Evolutionary conservation across 768 basidiomycete species (phyloP), one percentile per base, ranked within the genome.

Genomic region (Rickenella mellea): DNA sequence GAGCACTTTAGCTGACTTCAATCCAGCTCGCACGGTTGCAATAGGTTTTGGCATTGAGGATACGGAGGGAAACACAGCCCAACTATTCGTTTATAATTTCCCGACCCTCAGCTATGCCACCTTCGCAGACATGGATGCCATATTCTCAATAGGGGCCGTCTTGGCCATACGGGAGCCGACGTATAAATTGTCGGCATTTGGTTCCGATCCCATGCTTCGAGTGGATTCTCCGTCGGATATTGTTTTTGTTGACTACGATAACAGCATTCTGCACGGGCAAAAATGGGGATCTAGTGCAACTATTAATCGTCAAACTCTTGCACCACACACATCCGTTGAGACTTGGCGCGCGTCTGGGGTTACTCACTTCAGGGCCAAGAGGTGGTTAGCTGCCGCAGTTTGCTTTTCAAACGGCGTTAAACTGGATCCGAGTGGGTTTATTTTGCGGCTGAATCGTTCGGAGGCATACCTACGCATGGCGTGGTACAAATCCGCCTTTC

Each of bases 141-240:
- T 36, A 10, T 36, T 36, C 15, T 22, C 11, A 11, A 36, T 10
- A 17, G 33, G 33, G 15, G 24, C 19, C 15, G 15, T 36, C 33
- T 36, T 17, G 33, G 33, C 33, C 2, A 36, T 36, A 36, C 3
- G 15, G 33, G 33, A 36, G 12, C 33, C 33, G 11, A 36, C 33
- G 33, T 36, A 36, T 22, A 36, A 36, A 14, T 36, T 12, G 19
- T 36, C 33, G 4, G 19, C 15, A 36, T 10, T 19, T 22, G 10
- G 24, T 19, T 17, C 10, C 15, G 20, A 32, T 32, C n/a, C 30
- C 33, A 12, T 36, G 33, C 19, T 36, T 36, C 33, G 33, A 10
- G 33, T 36, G 19, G 33, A 36, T 22, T 10, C 33, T 36, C 33
- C 33, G 10, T 36, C 33, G 33, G 33, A 36, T 36, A 10, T 36